phyloP scores from a whole-genome alignment of 2,329 filamentous ascomycete genomes.

The Trichoderma asperellum region DNA sequence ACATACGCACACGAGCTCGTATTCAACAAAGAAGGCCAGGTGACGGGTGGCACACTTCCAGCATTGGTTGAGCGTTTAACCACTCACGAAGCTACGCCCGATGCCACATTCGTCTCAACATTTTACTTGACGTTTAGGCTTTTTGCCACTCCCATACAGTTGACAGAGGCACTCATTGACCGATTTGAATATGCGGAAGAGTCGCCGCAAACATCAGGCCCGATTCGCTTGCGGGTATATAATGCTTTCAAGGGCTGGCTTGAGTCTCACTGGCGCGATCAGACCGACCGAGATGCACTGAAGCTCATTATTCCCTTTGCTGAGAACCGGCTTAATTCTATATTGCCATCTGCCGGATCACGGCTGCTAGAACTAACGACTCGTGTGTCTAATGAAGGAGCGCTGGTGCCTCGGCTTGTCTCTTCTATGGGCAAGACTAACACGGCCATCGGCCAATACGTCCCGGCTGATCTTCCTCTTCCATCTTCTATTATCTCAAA shows the following conservation, averaged over 20 bases:
- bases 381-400: constrained; percentile 74
- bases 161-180: constrained; percentile 82
- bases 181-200: constrained; percentile 91
- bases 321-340: constrained; percentile 66
- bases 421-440: constrained; percentile 89
- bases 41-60: constrained; percentile 88
- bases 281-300: constrained; percentile 77
- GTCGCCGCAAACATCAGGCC: constrained; percentile 70
- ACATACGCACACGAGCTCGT: constrained; percentile 91
- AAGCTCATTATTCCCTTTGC: constrained; percentile 80
- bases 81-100: constrained; percentile 88
- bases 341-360: constrained; percentile 76
- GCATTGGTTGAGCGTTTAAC: constrained; percentile 94
- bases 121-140: constrained; percentile 96
- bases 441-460: constrained; percentile 71
- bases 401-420: constrained; percentile 78
- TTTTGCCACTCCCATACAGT: constrained; percentile 79
- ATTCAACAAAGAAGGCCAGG: constrained; percentile 90
- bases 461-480: constrained; percentile 71
- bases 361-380: constrained; percentile 79
- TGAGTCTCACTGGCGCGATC: constrained; percentile 90
- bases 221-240: constrained; percentile 88
- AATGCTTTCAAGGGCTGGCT: constrained; percentile 98
- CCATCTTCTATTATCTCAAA: constrained; percentile 73
- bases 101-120: constrained; percentile 87